Percentiles rank a stretch among this genome's conserved stretches.
phyloP scores from a whole-genome alignment of 2,329 filamentous ascomycete genomes.

The Monilinia vaccinii-corymbosi region DNA sequence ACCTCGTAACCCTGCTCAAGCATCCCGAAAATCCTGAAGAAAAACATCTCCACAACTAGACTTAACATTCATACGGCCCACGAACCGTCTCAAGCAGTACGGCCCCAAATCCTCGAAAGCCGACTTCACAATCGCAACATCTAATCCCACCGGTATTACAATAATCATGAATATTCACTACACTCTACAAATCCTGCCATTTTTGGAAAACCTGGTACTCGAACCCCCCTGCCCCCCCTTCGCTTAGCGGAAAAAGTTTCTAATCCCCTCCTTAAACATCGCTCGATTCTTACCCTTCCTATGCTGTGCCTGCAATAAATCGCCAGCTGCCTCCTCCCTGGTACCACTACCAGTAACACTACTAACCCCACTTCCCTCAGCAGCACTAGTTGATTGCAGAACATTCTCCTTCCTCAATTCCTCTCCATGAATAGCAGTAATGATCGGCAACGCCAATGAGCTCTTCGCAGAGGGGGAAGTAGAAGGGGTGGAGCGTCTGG shows the following conservation, averaged over 20 bases:
- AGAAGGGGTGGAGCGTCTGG: conserved; percentile 13
- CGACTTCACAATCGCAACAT: neutral
- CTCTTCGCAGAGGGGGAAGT: conserved; percentile 25
- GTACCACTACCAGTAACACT: conserved; percentile 1
- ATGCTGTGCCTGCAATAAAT: conserved; percentile 7
- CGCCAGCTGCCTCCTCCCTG: neutral
- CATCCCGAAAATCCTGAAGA: neutral
- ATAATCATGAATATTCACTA: neutral
- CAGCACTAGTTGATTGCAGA: conserved; percentile 3
- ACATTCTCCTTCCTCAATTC: conserved; percentile 22
- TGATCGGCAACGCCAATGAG: conserved; percentile 12
- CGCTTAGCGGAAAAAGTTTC: conserved; percentile 26
- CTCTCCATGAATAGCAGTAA: conserved; percentile 15
- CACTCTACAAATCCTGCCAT: neutral
- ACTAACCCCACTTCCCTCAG: conserved; percentile 11
- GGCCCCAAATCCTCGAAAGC: too few relatives aligned
- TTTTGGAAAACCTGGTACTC: neutral
- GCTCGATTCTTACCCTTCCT: conserved; percentile 19
- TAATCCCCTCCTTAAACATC: conserved; percentile 22
- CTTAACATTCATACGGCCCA: neutral
- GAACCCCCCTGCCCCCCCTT: neutral
- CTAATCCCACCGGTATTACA: neutral
- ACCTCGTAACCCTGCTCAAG: neutral
- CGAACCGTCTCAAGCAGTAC: neutral
- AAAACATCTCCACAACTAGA: neutral